Conservation (phyloP, 176 grass and related monocot genomes). For the Microstegium vimineum region DNA sequence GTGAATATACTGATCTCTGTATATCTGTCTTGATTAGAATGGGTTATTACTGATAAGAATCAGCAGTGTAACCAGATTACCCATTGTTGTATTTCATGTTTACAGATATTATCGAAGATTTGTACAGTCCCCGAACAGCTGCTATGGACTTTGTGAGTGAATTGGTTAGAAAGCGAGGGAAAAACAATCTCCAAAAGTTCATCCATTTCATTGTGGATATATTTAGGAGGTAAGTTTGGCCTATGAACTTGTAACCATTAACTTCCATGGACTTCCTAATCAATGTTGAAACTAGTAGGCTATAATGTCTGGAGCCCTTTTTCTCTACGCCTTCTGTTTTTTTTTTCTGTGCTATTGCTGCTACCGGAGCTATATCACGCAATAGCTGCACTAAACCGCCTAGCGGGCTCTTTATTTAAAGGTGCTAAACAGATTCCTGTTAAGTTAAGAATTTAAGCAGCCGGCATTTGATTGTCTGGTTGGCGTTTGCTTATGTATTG, state of each 20-base stretch:
- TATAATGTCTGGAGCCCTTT: neutral
- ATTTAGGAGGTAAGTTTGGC: conserved; percentile 53
- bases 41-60: conserved; percentile 1
- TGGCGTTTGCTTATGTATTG: neutral
- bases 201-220: conserved; percentile 92
- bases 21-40: conserved; percentile 7
- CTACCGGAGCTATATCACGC: neutral
- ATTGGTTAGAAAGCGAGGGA: conserved; percentile 89
- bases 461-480: neutral
- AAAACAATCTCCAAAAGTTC: conserved; percentile 80
- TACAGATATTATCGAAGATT: conserved; percentile 91
- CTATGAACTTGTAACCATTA: conserved; percentile 1
- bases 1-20: conserved; percentile 39
- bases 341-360: neutral
- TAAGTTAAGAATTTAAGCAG: neutral
- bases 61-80: neutral
- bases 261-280: conserved; percentile 12
- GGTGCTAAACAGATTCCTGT: neutral
- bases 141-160: conserved; percentile 96
- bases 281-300: neutral
- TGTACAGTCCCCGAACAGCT: conserved; percentile 90
- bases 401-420: neutral
- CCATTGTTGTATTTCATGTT: neutral
- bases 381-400: neutral
- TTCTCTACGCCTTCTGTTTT: neutral